Base-by-base conservation (phyloP, 352 stramenopile species). In the Globisporangium mamillatum region DNA sequence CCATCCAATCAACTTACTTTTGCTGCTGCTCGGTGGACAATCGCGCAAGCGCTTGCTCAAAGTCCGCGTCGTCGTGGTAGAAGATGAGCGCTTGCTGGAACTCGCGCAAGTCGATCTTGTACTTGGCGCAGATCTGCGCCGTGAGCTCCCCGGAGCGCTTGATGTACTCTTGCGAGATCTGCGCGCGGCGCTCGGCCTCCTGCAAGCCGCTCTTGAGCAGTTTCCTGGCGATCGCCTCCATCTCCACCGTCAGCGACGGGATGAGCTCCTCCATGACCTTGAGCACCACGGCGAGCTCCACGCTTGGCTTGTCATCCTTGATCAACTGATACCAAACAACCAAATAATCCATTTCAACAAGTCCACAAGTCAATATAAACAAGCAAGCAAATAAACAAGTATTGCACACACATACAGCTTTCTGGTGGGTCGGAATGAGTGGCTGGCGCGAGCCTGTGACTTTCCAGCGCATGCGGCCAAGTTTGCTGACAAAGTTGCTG, bases 31-130 rank as follows among this genome's bases (percentile, higher is more conserved):
- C 75, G 50, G 75, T 74, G 16, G 83, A 82, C 32, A 92, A 75
- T 25, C 77, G 78, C 16, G 82, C 83, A 41, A 93, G 80, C 46
- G 71, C 72, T 64, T 90, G 80, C 62, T 89, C 79, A 61, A 94
- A 90, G 48, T 68, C 50, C 0, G 76, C 69, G 64, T 94, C 76
- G 67, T 94, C 84, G 71, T 94, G 82, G 75, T 89, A 94, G 62
- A 82, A 92, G 66, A 93, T 76, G 38, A 94, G 82, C 58, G 87
- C 87, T 55, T 75, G 71, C 59, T 93, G 87, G 60, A 94, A 93
- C 52, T 81, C 75, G 58, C 74, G 73, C 68, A 93, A n/a, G 48
- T 93, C 79, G 20, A 94, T 61, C 60, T 88, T 71, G 56, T 70
- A 70, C 57, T 80, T 76, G 10, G 44, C 61, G 60, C 83, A 92